These are phyloP conservation scores for Cryptosporidium felis DNA, from an alignment of 169 alveolate species.

Conservation along the genomic window DNA sequence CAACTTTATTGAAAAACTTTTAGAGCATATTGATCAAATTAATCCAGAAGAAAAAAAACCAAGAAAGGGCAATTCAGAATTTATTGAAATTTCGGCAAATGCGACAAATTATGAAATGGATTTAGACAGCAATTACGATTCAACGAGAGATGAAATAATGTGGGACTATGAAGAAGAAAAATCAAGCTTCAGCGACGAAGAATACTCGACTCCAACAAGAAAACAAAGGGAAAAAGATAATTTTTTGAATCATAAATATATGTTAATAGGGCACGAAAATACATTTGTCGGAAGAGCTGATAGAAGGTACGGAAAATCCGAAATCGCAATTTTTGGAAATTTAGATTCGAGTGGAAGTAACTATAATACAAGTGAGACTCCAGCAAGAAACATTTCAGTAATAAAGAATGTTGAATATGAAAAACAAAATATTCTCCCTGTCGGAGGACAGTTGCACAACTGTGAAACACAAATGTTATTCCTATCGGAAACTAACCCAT, in stretches of 20 bases:
- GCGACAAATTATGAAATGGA: conserved; percentile 62
- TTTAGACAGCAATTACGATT: conserved; percentile 23
- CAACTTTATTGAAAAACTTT: conserved; percentile 13
- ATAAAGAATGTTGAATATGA: conserved; percentile 65
- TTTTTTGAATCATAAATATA: conserved; percentile 57
- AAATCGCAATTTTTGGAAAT: conserved; percentile 62
- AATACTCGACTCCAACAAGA: conserved; percentile 9
- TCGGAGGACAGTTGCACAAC: conserved; percentile 69
- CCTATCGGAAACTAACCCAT: conserved; percentile 72
- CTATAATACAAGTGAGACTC: conserved; percentile 32
- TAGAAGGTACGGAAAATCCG: conserved; percentile 30
- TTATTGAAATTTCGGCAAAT: conserved; percentile 25
- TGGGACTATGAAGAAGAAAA: background rate
- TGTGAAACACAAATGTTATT: conserved; percentile 75
- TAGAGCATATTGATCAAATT: conserved; percentile 36
- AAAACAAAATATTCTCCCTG: conserved; percentile 66
- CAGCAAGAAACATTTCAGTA: conserved; percentile 42
- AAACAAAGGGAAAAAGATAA: background rate
- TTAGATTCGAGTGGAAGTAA: conserved; percentile 12
- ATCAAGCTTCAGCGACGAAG: background rate
- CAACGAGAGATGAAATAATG: background rate
- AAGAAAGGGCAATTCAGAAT: conserved; percentile 40
- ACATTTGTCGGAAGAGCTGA: conserved; percentile 70
- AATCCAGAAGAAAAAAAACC: conserved; percentile 62
- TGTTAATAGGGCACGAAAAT: conserved; percentile 66